Conservation (phyloP, 352 stramenopile species). For the Globisporangium echinulatum region DNA sequence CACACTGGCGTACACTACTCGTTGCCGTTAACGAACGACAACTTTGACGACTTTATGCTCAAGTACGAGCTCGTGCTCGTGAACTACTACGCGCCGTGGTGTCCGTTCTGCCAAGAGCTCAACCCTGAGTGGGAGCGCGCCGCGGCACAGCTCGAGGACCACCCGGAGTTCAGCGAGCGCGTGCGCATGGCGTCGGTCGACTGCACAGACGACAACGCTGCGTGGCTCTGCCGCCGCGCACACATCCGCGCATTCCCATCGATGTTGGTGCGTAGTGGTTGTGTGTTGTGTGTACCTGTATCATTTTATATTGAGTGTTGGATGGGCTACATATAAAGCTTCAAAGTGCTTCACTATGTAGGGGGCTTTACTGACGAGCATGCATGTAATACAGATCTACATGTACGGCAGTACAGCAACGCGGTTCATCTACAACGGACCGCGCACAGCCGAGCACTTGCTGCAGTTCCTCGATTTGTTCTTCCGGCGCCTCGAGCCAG, state of each 20-base stretch:
- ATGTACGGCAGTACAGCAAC: constrained; percentile 77
- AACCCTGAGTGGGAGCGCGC: constrained; percentile 75
- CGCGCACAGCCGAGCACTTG: constrained; percentile 62
- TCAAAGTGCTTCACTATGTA: too few relatives aligned
- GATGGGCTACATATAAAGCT: too few relatives aligned
- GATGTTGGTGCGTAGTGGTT: constrained; percentile 39
- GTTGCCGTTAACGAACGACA: constrained; percentile 51
- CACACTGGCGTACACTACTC: constrained; percentile 65
- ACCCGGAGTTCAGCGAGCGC: constrained; percentile 75
- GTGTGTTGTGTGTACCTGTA: neutral
- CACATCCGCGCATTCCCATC: constrained; percentile 77
- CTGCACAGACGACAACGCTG: constrained; percentile 59
- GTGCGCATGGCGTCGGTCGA: constrained; percentile 77
- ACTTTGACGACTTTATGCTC: constrained; percentile 73
- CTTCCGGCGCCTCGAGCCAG: constrained; percentile 69
- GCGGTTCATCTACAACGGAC: constrained; percentile 79
- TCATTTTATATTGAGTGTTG: neutral
- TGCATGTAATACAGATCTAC: constrained; percentile 43
- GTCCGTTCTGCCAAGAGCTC: constrained; percentile 64
- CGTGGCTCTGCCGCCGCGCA: constrained; percentile 58
- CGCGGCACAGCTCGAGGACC: constrained; percentile 57
- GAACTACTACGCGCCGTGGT: constrained; percentile 84
- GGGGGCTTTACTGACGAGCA: too few relatives aligned
- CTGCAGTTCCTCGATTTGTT: constrained; percentile 82
- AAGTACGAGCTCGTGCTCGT: constrained; percentile 84